phyloP scores from a whole-genome alignment of 805 yeast species.

The Pichia heedii region DNA sequence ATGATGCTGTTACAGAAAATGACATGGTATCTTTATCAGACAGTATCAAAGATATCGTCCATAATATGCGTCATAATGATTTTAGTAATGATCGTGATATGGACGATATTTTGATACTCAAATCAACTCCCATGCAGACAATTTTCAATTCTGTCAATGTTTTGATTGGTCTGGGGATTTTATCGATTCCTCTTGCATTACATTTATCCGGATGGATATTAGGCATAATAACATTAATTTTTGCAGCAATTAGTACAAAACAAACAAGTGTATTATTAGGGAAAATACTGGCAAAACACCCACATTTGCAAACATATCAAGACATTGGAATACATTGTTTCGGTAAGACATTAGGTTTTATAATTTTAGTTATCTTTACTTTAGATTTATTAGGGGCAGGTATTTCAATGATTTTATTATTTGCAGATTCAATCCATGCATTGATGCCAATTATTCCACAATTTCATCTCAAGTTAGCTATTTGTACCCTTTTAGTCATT shows the following conservation, averaged over 20 bases:
- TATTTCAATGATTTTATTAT: constrained; percentile 46
- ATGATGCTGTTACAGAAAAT: background rate
- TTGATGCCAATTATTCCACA: constrained; percentile 35
- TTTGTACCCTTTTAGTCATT: constrained; percentile 33
- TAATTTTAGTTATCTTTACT: constrained; percentile 42
- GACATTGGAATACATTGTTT: constrained; percentile 46
- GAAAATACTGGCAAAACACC: constrained; percentile 32
- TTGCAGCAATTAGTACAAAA: constrained; percentile 42
- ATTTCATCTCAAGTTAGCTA: constrained; percentile 32
- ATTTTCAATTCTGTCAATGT: constrained; percentile 71
- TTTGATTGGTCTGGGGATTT: constrained; percentile 64
- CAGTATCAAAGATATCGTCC: constrained; percentile 1
- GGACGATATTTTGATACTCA: constrained; percentile 20
- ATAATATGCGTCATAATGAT: background rate
- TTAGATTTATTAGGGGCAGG: constrained; percentile 56
- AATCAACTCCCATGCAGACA: constrained; percentile 65
- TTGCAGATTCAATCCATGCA: constrained; percentile 49
- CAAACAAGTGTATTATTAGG: constrained; percentile 50
- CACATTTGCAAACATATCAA: constrained; percentile 42
- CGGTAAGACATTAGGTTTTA: constrained; percentile 35
- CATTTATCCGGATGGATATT: constrained; percentile 58
- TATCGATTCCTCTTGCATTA: constrained; percentile 65
- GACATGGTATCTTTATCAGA: constrained; percentile 1
- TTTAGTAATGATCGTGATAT: background rate
- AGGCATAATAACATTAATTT: constrained; percentile 35